Evolutionary conservation across 305 asterid genomes (phyloP), one percentile per base, ranked within the genome.

Genomic region (Andrographis paniculata): DNA sequence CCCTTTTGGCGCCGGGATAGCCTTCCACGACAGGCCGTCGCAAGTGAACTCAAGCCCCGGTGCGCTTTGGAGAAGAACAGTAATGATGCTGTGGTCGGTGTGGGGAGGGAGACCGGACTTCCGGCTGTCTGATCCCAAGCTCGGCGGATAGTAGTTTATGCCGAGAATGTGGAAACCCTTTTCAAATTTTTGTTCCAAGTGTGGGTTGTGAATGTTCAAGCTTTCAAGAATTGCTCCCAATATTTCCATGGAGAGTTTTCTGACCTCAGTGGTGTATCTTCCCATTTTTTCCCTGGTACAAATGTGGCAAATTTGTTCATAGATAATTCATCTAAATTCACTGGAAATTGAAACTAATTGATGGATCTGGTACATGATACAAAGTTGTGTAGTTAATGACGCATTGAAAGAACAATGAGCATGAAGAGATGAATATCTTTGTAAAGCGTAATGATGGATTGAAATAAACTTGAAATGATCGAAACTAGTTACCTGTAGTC

Each of bases 211-310:
- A 36, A 73, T 13, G 62, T 56, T 47, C 48, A 71, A 59, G 59
- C 79, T 61, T 56, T 70, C 75, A 48, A 64, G 35, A 46, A 77
- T 71, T 6, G 68, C 70, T 46, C 64, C 70, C 20, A 66, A 55
- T 17, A 77, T 50, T 36, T 71, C 66, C 18, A 58, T 30, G 60
- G 63, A 27, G 31, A 68, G 14, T 16, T 61, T 58, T 37, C 64
- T 62, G 15, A 58, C 68, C 56, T 61, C 68, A 31, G 23, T 28
- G 9, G 60, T 41, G 44, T 48, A 74, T 31, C 14, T 55, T 28
- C 67, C 75, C 75, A 66, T 69, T 46, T 60, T 72, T 9, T 61
- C 66, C 74, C 78, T 76, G 56, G 14, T 11, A 54, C 7, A 17
- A 10, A 38, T 12, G 48, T 16, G 1, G 0, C 12, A 1, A n/a